Conservation (phyloP, 495 filamentous ascomycete species). For the Niebla homalea region DNA sequence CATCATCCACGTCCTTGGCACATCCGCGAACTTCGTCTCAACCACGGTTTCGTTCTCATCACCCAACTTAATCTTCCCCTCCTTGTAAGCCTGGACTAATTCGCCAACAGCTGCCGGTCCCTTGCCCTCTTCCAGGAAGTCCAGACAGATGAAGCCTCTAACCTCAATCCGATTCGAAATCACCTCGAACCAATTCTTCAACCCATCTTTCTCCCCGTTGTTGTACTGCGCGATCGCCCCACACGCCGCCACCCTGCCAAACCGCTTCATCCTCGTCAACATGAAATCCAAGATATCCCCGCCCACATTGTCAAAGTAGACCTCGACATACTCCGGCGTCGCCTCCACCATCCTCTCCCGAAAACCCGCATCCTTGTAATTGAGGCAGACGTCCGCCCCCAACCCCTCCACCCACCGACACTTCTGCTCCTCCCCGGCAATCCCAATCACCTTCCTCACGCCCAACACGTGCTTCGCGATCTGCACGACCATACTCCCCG, state of each 20-base stretch:
- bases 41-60: slow-evolving; percentile 42
- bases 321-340: slow-evolving; percentile 50
- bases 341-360: slow-evolving; percentile 40
- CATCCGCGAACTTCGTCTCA: slow-evolving; percentile 36
- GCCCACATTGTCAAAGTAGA: slow-evolving; percentile 63
- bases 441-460: slow-evolving; percentile 33
- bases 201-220: slow-evolving; percentile 17
- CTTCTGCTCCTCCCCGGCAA: slow-evolving; percentile 55
- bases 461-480: slow-evolving; percentile 43
- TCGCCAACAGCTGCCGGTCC: slow-evolving; percentile 13
- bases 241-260: slow-evolving; percentile 49
- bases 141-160: slow-evolving; percentile 50
- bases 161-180: slow-evolving; percentile 38
- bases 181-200: slow-evolving; percentile 41
- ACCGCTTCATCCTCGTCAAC: slow-evolving; percentile 37
- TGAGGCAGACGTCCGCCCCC: slow-evolving; percentile 52
- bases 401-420: slow-evolving; percentile 47
- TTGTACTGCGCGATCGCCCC: slow-evolving; percentile 43
- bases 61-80: slow-evolving; percentile 36
- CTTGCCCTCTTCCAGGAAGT: slow-evolving; percentile 26
- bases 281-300: slow-evolving; percentile 52
- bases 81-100: slow-evolving; percentile 33
- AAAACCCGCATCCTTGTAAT: slow-evolving; percentile 51
- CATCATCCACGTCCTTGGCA: slow-evolving; percentile 36
- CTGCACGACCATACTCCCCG: slow-evolving; percentile 34